Conservation (phyloP, 108 stramenopile species). For the Fragilariopsis cylindrus region DNA sequence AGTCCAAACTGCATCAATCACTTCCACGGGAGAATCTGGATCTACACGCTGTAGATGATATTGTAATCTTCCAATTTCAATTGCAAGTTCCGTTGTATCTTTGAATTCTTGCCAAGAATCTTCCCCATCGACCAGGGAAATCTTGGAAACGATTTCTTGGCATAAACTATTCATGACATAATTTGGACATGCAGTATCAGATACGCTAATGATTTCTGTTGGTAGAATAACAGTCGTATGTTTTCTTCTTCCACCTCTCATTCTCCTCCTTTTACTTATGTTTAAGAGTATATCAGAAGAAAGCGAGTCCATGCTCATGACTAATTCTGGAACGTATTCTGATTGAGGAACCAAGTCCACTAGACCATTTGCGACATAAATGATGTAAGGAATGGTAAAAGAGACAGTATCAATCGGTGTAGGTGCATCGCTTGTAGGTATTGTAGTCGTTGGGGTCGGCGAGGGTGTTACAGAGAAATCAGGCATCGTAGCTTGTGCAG, state of each 20-base stretch:
- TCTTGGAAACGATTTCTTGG: constrained; percentile 24
- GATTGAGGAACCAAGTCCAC: constrained; percentile 13
- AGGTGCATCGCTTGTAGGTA: background rate
- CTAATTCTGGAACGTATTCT: constrained; percentile 28
- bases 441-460: background rate
- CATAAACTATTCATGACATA: constrained; percentile 8
- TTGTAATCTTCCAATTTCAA: constrained; percentile 31
- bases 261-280: background rate
- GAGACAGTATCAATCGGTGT: background rate
- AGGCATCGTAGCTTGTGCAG: background rate
- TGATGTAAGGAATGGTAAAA: constrained; percentile 19
- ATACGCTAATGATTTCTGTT: constrained; percentile 16
- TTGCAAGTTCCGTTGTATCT: constrained; percentile 13
- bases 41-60: constrained; percentile 23
- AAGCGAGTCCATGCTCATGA: constrained; percentile 31
- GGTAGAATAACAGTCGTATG: constrained; percentile 6
- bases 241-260: background rate
- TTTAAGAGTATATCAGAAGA: constrained; percentile 12
- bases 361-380: constrained; percentile 25
- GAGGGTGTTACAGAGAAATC: constrained; percentile 8
- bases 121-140: constrained; percentile 24
- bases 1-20: constrained; percentile 14
- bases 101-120: constrained; percentile 18
- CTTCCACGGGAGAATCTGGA: constrained; percentile 22
- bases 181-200: background rate